Base-by-base conservation (phyloP, 1,284 basidiomycete genomes). In the Ustilago nuda region DNA sequence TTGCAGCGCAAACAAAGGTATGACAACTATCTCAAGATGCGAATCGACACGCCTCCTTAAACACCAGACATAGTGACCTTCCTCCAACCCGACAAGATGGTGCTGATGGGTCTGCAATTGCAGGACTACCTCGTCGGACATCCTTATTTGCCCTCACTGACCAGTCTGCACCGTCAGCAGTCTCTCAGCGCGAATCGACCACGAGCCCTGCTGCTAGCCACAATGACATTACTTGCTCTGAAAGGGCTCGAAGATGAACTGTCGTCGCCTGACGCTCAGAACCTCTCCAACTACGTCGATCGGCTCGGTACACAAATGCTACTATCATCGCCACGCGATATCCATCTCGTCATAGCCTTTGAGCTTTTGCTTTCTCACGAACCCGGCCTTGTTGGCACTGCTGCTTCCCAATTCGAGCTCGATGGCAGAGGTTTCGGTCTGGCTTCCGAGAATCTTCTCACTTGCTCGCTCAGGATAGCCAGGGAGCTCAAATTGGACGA, bases 401-500 rank as follows among this genome's bases (percentile, higher is more conserved):
- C 59, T 15, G 64, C 64, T 8, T 72, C 63, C 1, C 59, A 62
- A 32, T 62, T 53, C 23, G 59, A 66, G 15, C 51, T 51, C 5
- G 63, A 72, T 8, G 54, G 50, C 4, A 50, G 69, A 3, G 69
- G 69, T 8, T 58, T 62, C 17, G 64, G 69, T 27, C 54, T 72
- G 37, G 69, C 69, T 4, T 72, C 69, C 15, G 69, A 72, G 27
- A 66, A 62, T n/a, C 60, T 72, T 30, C 56, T 72, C 33, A 62
- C 61, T 12, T 66, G 69, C 45, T 64, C 69, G 1, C 41, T 66
- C 56, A 66, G 58, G 60, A 37, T 72, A 8, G 63, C 59, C 4
- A 52, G 37, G 50, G 63, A 72, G 35, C 63, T 72, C 30, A 55
- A 39, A 17, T 27, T 72, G 2, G 59, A 66, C 19, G 58, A 60